A percentile compares a stretch with the other conserved stretches of the same genome.
Evolutionary conservation across 371 early-diverging fungal genomes (phyloP).

Genomic region (Mortierella sp.): DNA sequence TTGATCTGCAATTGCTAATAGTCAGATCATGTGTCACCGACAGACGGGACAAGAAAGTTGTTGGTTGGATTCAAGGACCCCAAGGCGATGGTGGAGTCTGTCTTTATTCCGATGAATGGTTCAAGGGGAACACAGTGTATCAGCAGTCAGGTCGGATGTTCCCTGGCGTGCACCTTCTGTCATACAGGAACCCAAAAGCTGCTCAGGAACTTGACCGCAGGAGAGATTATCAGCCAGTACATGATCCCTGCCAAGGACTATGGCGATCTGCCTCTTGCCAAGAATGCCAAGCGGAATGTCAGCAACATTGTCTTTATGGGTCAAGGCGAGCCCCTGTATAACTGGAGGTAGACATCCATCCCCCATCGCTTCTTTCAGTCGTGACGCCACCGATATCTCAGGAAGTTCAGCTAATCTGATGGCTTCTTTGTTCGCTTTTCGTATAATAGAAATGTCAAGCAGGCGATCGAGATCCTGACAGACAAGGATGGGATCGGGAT

Average conservation of each 20-base stretch:
- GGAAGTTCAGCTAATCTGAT: background rate
- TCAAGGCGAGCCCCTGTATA: slow-evolving; percentile 92
- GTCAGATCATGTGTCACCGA: slow-evolving; percentile 58
- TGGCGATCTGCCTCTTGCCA: slow-evolving; percentile 67
- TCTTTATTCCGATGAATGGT: slow-evolving; percentile 76
- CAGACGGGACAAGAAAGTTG: slow-evolving; percentile 73
- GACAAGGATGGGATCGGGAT: slow-evolving; percentile 77
- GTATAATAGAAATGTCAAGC: slow-evolving; percentile 70
- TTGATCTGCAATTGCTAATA: background rate
- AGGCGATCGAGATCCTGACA: slow-evolving; percentile 81
- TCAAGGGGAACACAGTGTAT: slow-evolving; percentile 88
- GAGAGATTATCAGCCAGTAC: slow-evolving; percentile 92
- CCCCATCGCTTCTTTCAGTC: background rate
- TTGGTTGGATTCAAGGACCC: slow-evolving; percentile 70
- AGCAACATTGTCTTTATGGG: slow-evolving; percentile 95
- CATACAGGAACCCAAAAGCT: slow-evolving; percentile 94
- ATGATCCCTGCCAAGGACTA: slow-evolving; percentile 77
- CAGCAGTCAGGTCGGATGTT: slow-evolving; percentile 92
- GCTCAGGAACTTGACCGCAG: slow-evolving; percentile 80
- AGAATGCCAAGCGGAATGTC: slow-evolving; percentile 66
- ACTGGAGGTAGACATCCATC: slow-evolving; percentile 67
- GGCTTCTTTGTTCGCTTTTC: background rate
- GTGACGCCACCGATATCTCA: background rate
- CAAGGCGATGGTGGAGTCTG: slow-evolving; percentile 73
- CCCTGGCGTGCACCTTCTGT: slow-evolving; percentile 90